Conservation (phyloP, 2,329 filamentous ascomycete species). For the Colletotrichum salicis region DNA sequence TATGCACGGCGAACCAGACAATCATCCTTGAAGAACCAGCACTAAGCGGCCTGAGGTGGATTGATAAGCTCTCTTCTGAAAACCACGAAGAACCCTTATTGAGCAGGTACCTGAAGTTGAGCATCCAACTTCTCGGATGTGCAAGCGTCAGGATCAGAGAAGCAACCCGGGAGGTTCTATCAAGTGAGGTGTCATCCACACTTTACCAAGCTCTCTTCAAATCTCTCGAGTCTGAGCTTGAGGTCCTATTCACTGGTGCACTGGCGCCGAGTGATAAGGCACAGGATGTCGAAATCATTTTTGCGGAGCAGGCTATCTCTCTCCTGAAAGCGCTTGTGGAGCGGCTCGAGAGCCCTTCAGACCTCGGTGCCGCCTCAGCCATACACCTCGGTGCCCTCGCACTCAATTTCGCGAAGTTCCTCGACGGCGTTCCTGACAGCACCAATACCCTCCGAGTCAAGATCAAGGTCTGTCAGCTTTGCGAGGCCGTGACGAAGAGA, state of each 20-base stretch:
- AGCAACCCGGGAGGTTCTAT: conserved; percentile 73
- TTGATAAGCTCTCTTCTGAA: conserved; percentile 69
- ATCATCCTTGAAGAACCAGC: conserved; percentile 67
- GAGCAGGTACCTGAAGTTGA: conserved; percentile 69
- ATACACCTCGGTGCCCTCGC: conserved; percentile 72
- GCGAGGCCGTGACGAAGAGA: conserved; percentile 71
- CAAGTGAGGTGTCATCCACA: conserved; percentile 70
- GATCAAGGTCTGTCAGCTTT: conserved; percentile 75
- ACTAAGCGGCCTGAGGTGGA: conserved; percentile 70
- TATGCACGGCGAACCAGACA: conserved; percentile 71
- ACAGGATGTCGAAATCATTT: conserved; percentile 70
- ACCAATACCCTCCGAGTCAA: conserved; percentile 70
- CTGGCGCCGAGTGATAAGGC: conserved; percentile 62
- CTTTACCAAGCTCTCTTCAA: conserved; percentile 73
- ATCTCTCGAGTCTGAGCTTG: conserved; percentile 72
- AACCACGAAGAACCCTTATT: conserved; percentile 70
- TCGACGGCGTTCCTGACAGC: conserved; percentile 68
- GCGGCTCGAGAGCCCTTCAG: conserved; percentile 70
- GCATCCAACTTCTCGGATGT: conserved; percentile 73
- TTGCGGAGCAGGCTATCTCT: conserved; percentile 74
- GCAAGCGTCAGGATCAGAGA: conserved; percentile 73
- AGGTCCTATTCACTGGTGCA: conserved; percentile 69
- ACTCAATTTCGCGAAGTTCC: conserved; percentile 74
- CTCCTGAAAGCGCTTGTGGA: conserved; percentile 73
- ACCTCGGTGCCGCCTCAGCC: conserved; percentile 70